Evolutionary conservation across 2,329 filamentous ascomycete genomes (phyloP).

Genomic region (Ophiostoma himal-ulmi): DNA sequence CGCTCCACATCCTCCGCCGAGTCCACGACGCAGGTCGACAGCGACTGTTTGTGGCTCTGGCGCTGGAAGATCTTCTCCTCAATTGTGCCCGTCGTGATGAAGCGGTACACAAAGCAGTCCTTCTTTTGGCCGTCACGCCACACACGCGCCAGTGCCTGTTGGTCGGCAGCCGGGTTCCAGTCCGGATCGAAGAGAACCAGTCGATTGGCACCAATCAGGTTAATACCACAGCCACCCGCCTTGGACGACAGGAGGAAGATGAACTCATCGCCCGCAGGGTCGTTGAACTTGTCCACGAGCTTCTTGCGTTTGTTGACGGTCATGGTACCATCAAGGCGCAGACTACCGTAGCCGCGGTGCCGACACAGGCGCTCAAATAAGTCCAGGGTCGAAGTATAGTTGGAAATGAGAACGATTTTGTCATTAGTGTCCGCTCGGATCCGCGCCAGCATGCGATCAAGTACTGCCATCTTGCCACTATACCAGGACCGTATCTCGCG

Average conservation of each 20-base stretch:
- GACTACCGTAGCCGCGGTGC: constrained; percentile 71
- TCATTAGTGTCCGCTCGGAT: constrained; percentile 96
- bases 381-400: constrained; percentile 94
- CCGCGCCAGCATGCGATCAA: constrained; percentile 95
- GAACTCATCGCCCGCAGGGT: constrained; percentile 83
- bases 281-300: constrained; percentile 95
- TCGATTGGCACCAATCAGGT: constrained; percentile 88
- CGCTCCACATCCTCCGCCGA: constrained; percentile 94
- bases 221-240: constrained; percentile 92
- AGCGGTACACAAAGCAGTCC: constrained; percentile 98
- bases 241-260: constrained; percentile 96
- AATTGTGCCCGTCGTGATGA: constrained; percentile 95
- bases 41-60: constrained; percentile 93
- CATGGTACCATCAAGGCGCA: constrained; percentile 95
- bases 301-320: constrained; percentile 96
- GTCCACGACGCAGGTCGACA: constrained; percentile 94
- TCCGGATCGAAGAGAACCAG: constrained; percentile 94
- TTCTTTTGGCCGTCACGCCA: constrained; percentile 99
- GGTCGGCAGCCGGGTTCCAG: constrained; percentile 97
- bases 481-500: constrained; percentile 93
- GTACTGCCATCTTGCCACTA: constrained; percentile 94
- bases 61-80: constrained; percentile 99
- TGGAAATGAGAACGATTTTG: constrained; percentile 98
- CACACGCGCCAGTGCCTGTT: constrained; percentile 92
- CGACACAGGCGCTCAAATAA: constrained; percentile 90